Percentiles rank a stretch among this genome's conserved stretches.
Conservation (phyloP, 169 alveolate genomes). For the Babesia ovata region DNA sequence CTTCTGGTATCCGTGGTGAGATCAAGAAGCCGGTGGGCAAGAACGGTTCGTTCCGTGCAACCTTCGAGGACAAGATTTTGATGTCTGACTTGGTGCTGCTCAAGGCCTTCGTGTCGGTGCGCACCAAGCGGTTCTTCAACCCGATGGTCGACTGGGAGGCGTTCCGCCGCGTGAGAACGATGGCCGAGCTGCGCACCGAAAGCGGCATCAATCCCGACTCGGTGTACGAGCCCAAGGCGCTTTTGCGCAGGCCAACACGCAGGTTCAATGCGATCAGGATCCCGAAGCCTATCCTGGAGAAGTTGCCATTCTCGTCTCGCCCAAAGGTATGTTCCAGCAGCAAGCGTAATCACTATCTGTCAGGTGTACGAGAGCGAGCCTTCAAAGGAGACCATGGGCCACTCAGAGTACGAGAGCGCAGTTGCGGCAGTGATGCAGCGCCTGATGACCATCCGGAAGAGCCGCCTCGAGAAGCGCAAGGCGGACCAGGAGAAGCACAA, state of each 20-base stretch:
- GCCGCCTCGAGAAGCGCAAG: constrained; percentile 50
- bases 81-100: constrained; percentile 96
- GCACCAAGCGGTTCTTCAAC: constrained; percentile 86
- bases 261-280: constrained; percentile 83
- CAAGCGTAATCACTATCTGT: not conserved
- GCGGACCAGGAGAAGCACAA: constrained; percentile 38
- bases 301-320: constrained; percentile 87
- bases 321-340: constrained; percentile 66
- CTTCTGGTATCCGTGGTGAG: constrained; percentile 98
- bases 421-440: constrained; percentile 52
- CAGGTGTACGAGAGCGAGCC: constrained; percentile 18
- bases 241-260: constrained; percentile 80
- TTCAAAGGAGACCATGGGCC: constrained; percentile 32
- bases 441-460: constrained; percentile 61
- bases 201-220: constrained; percentile 76
- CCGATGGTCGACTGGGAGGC: constrained; percentile 82
- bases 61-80: constrained; percentile 97
- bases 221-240: constrained; percentile 83
- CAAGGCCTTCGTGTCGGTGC: constrained; percentile 92
- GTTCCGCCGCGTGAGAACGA: constrained; percentile 82
- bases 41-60: constrained; percentile 96
- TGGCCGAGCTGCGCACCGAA: constrained; percentile 86
- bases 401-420: constrained; percentile 47
- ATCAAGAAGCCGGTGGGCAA: constrained; percentile 93
- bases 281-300: constrained; percentile 82